Evolutionary conservation across 345 rosid species (phyloP).

Genomic region (Erysimum cheiranthoides): DNA sequence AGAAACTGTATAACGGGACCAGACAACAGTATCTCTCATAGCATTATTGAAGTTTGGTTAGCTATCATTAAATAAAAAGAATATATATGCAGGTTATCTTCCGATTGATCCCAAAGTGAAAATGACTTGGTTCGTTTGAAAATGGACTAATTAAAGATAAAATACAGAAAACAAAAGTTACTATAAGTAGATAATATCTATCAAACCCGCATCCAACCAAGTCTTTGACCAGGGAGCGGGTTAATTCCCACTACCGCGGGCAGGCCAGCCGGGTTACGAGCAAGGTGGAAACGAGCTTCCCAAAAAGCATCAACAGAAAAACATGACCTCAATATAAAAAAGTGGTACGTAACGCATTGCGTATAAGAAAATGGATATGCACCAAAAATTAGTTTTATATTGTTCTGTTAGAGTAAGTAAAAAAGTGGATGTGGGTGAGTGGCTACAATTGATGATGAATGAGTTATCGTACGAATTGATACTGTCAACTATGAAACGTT

Average conservation of each 20-base stretch:
- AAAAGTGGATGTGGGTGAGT: not conserved
- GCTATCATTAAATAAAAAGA: constrained; percentile 23
- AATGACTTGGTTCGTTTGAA: constrained; percentile 23
- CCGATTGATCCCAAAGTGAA: constrained; percentile 24
- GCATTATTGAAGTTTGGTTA: constrained; percentile 43
- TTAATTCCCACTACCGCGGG: no score
- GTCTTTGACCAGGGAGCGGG: no score
- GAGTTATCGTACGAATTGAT: constrained; percentile 17
- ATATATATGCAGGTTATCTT: constrained; percentile 23
- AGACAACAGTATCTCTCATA: constrained; percentile 22
- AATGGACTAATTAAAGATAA: not conserved
- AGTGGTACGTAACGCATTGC: no score
- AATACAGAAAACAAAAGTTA: not conserved
- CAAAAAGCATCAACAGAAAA: not conserved
- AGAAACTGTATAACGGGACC: constrained; percentile 30
- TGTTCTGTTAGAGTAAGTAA: not conserved
- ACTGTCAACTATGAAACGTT: not conserved
- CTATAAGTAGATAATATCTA: not conserved
- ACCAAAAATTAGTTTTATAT: not conserved
- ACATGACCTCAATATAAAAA: not conserved
- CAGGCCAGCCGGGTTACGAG: no score
- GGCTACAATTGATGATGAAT: constrained; percentile 11
- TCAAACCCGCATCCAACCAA: no score
- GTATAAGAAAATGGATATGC: no score
- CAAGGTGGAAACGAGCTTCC: no score